A percentile compares a stretch with the other conserved stretches of the same genome.
phyloP scores from a whole-genome alignment of 345 rosid species.

The Ceriops zippeliana region DNA sequence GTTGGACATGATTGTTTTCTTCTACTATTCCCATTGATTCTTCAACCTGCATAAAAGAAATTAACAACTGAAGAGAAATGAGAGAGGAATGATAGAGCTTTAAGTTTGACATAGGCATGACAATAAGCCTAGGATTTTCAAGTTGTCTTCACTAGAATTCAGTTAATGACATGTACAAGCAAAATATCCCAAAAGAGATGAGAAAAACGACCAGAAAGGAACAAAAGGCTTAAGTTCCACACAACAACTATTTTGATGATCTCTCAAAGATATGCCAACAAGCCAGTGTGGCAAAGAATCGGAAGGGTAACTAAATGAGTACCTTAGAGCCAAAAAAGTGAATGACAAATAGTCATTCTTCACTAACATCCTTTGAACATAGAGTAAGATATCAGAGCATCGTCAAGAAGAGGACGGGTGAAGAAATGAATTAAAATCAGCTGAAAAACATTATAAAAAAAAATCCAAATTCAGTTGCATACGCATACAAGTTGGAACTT shows the following conservation, averaged over 20 bases:
- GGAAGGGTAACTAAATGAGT: neutral
- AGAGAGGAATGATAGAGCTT: constrained; percentile 12
- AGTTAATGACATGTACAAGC: no score
- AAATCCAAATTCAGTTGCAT: neutral
- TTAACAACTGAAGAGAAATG: constrained; percentile 6
- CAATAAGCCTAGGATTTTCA: no score
- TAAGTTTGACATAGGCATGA: neutral
- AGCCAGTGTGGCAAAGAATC: neutral
- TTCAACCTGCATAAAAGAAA: constrained; percentile 39
- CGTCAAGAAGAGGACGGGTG: neutral
- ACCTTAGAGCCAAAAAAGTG: neutral
- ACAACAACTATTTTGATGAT: neutral
- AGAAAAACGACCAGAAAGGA: neutral
- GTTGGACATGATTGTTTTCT: constrained; percentile 42
- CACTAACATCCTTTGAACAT: no score
- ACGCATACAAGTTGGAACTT: neutral
- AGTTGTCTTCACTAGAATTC: no score
- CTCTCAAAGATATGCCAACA: neutral
- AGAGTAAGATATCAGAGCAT: neutral
- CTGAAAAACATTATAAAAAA: neutral
- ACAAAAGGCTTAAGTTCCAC: neutral
- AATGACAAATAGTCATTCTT: no score
- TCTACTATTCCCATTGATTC: constrained; percentile 43
- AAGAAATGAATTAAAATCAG: neutral
- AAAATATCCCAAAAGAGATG: no score